Evolutionary conservation across 352 stramenopile species (phyloP).

Genomic region (Phytophthora rubi): DNA sequence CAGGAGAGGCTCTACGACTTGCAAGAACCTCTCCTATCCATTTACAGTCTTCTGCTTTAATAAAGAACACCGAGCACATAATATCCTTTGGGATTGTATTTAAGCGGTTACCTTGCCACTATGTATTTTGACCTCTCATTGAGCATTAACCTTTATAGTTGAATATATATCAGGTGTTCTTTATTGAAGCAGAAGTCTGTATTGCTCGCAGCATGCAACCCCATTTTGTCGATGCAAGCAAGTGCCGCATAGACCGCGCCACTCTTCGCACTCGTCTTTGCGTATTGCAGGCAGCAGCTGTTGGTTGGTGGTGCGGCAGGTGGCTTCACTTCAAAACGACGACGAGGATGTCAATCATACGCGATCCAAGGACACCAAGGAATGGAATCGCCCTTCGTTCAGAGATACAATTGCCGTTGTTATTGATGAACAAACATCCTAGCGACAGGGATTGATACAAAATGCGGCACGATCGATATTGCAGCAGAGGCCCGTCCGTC

Average conservation of each 20-base stretch:
- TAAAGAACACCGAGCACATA: too few species aligned
- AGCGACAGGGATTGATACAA: constrained; percentile 37
- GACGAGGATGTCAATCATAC: neutral
- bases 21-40: too few species aligned
- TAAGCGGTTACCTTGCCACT: too few species aligned
- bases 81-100: too few species aligned
- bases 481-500: constrained; percentile 9
- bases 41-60: too few species aligned
- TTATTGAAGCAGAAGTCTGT: too few species aligned
- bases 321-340: constrained; percentile 23
- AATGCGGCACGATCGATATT: constrained; percentile 11
- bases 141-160: too few species aligned
- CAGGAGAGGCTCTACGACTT: too few species aligned
- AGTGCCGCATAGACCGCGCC: constrained; percentile 11
- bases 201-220: constrained; percentile 3
- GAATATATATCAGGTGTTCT: too few species aligned
- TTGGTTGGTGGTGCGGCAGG: constrained; percentile 27
- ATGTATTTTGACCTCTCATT: too few species aligned
- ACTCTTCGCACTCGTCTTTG: constrained; percentile 18
- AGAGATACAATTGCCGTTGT: constrained; percentile 33
- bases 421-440: constrained; percentile 34
- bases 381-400: neutral
- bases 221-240: neutral
- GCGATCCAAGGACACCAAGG: constrained; percentile 5
- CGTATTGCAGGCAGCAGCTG: constrained; percentile 11